phyloP scores from a whole-genome alignment of 1,284 basidiomycete species.

The Limonomyces culmigenus region DNA sequence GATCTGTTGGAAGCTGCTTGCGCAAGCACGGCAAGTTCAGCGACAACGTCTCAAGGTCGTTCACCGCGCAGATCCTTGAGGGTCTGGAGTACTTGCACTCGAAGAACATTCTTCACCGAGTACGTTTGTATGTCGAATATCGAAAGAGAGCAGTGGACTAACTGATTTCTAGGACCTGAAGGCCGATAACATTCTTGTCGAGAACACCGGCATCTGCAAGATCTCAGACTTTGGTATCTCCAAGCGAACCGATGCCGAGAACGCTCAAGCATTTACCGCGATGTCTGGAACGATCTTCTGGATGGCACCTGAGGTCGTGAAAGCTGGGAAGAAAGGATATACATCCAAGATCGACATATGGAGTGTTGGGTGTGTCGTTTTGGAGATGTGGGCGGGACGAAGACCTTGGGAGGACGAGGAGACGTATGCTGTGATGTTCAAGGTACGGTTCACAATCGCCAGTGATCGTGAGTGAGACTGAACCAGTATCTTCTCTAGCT shows the following conservation, averaged over 20 bases:
- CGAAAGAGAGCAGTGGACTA: not conserved
- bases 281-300: conserved; percentile 98
- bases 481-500: conserved; percentile 29
- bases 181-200: conserved; percentile 96
- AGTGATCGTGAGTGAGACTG: not conserved
- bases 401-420: conserved; percentile 89
- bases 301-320: conserved; percentile 98
- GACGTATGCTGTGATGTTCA: conserved; percentile 85
- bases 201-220: conserved; percentile 87
- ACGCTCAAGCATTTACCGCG: conserved; percentile 69
- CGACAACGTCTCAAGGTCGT: conserved; percentile 84
- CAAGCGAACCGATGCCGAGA: conserved; percentile 77
- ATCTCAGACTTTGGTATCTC: conserved; percentile 98
- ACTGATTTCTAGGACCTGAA: conserved; percentile 64
- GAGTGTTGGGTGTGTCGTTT: conserved; percentile 92
- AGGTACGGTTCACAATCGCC: conserved; percentile 30
- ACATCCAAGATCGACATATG: conserved; percentile 97
- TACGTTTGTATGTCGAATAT: conserved; percentile 17
- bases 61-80: conserved; percentile 82
- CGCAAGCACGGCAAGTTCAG: conserved; percentile 88
- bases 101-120: conserved; percentile 84
- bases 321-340: conserved; percentile 74
- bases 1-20: conserved; percentile 86
- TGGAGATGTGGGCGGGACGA: conserved; percentile 96
- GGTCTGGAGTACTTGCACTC: conserved; percentile 91